Percentiles rank a stretch among this genome's conserved stretches.
phyloP scores from a whole-genome alignment of 2,329 filamentous ascomycete species.

The Hymenoscyphus albidus region DNA sequence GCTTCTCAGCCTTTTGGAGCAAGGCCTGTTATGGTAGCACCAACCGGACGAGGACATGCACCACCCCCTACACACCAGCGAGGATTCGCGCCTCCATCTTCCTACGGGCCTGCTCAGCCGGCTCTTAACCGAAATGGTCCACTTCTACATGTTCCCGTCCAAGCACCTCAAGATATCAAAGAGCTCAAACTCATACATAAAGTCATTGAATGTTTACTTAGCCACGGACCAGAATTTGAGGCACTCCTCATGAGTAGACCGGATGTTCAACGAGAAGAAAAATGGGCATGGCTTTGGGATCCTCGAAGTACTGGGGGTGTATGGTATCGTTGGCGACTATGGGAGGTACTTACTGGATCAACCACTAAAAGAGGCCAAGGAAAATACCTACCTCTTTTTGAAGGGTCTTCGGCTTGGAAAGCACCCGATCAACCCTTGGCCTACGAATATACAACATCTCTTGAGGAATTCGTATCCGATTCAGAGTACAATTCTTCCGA shows the following conservation, averaged over 20 bases:
- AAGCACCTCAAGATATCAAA: slow-evolving; percentile 71
- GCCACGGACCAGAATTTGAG: slow-evolving; percentile 83
- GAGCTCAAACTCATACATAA: slow-evolving; percentile 83
- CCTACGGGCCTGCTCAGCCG: slow-evolving; percentile 48
- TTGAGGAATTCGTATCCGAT: slow-evolving; percentile 79
- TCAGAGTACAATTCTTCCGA: slow-evolving; percentile 84
- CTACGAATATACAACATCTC: slow-evolving; percentile 73
- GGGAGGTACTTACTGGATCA: slow-evolving; percentile 74
- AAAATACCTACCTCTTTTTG: slow-evolving; percentile 65
- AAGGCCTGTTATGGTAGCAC: slow-evolving; percentile 50
- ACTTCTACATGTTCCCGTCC: slow-evolving; percentile 66
- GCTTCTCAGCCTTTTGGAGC: slow-evolving; percentile 74
- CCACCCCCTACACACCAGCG: slow-evolving; percentile 47
- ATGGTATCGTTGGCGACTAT: slow-evolving; percentile 91
- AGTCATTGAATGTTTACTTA: slow-evolving; percentile 74
- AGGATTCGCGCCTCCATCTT: slow-evolving; percentile 73
- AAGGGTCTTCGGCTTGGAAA: slow-evolving; percentile 74
- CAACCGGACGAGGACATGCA: slow-evolving; percentile 44
- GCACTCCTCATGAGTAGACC: slow-evolving; percentile 84
- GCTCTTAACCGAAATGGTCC: slow-evolving; percentile 38
- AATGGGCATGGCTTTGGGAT: slow-evolving; percentile 94
- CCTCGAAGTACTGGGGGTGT: slow-evolving; percentile 72
- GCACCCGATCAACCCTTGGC: slow-evolving; percentile 67
- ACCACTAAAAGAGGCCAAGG: slow-evolving; percentile 44
- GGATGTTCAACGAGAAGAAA: slow-evolving; percentile 79